Conservation (phyloP, 164 flowering plant species). For the Sextonia rubra region DNA sequence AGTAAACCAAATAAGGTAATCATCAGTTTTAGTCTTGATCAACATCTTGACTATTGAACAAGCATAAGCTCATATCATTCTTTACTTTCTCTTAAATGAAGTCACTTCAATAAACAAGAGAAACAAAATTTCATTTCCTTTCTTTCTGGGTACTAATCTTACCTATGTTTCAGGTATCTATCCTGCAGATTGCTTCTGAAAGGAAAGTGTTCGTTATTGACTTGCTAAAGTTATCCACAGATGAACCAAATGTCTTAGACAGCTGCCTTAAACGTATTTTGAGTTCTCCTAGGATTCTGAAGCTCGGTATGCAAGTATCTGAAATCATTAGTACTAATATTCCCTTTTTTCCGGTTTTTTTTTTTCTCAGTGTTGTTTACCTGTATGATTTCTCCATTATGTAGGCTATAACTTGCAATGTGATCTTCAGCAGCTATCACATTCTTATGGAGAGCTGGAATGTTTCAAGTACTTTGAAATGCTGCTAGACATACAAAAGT, state of each 20-base stretch:
- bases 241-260: slow-evolving; percentile 50
- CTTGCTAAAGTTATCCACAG: slow-evolving; percentile 64
- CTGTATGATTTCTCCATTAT: slow-evolving; percentile 18
- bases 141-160: background rate
- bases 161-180: slow-evolving; percentile 70
- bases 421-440: slow-evolving; percentile 68
- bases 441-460: slow-evolving; percentile 61
- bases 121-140: background rate
- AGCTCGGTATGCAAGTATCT: slow-evolving; percentile 61
- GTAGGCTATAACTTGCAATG: slow-evolving; percentile 89
- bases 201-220: slow-evolving; percentile 71
- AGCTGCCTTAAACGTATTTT: slow-evolving; percentile 61
- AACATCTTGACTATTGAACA: background rate
- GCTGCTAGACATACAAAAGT: slow-evolving; percentile 84
- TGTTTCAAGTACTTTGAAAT: slow-evolving; percentile 88
- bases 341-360: background rate
- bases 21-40: slow-evolving; percentile 1
- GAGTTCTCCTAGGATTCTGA: slow-evolving; percentile 69
- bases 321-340: slow-evolving; percentile 1
- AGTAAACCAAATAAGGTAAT: slow-evolving; percentile 74
- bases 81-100: background rate
- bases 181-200: slow-evolving; percentile 91
- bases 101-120: background rate
- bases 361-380: background rate
- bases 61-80: background rate